phyloP scores from a whole-genome alignment of 176 grass and related monocot species.

The Puccinellia tenuiflora region DNA sequence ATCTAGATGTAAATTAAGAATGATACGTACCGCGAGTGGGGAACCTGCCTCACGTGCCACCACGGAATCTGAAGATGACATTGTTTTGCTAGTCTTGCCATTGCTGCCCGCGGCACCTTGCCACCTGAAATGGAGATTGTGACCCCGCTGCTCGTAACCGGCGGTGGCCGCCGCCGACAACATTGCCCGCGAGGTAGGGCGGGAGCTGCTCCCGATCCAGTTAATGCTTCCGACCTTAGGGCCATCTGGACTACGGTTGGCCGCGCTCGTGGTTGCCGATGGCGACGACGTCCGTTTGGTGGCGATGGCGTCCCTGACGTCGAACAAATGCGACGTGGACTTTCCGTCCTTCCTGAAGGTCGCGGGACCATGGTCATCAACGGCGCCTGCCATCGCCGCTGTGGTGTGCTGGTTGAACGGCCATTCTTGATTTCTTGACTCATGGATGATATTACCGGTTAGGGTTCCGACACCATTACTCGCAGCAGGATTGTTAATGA shows the following conservation, averaged over 20 bases:
- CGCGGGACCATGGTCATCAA: slow-evolving; percentile 27
- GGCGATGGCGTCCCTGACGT: slow-evolving; percentile 35
- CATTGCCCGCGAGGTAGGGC: slow-evolving; percentile 14
- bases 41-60: slow-evolving; percentile 25
- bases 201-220: slow-evolving; percentile 30
- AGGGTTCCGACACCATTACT: slow-evolving; percentile 24
- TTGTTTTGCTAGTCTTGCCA: slow-evolving; percentile 17
- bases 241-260: not conserved
- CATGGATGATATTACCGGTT: not conserved
- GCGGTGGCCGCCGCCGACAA: not conserved
- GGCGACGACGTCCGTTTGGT: not conserved
- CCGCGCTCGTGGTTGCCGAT: not conserved
- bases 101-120: slow-evolving; percentile 7
- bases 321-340: slow-evolving; percentile 38
- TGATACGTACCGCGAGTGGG: slow-evolving; percentile 21
- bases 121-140: slow-evolving; percentile 8
- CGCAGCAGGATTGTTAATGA: not conserved
- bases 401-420: slow-evolving; percentile 43
- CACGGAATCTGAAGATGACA: slow-evolving; percentile 22
- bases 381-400: slow-evolving; percentile 2
- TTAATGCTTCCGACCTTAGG: slow-evolving; percentile 7
- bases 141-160: not conserved
- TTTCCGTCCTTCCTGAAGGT: slow-evolving; percentile 64
- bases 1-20: not conserved
- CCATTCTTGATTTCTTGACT: slow-evolving; percentile 60